Conservation (phyloP, 148 eudicot species). For the Rhododendron ovatum region DNA sequence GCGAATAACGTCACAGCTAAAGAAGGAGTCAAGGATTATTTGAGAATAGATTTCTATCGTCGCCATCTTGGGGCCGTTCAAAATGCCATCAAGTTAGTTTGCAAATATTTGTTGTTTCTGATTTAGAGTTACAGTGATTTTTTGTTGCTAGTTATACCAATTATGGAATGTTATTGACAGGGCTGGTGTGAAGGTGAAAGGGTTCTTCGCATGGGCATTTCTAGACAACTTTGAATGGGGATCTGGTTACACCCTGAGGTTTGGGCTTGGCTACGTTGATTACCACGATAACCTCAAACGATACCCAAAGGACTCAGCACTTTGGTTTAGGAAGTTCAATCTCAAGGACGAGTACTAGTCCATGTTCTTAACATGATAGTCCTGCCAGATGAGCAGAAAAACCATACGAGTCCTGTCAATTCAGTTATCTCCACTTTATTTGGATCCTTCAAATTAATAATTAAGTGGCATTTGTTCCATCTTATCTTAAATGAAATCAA, state of each 20-base stretch:
- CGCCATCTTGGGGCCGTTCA: neutral
- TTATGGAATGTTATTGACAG: neutral
- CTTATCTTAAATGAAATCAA: too few relatives aligned
- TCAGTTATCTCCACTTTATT: too few relatives aligned
- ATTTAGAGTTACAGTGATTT: too few relatives aligned
- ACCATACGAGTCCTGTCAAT: too few relatives aligned
- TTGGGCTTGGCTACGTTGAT: neutral
- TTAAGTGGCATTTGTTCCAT: too few relatives aligned
- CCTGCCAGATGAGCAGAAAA: too few relatives aligned
- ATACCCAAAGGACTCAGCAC: neutral
- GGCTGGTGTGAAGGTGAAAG: neutral
- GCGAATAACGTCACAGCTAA: neutral
- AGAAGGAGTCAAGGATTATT: neutral
- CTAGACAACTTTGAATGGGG: neutral
- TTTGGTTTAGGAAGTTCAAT: neutral
- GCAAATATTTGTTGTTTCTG: too few relatives aligned
- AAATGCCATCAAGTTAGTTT: conserved; percentile 3
- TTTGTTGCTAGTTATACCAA: too few relatives aligned
- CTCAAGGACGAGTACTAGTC: neutral
- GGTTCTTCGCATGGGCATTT: neutral
- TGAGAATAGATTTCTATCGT: neutral
- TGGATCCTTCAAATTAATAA: too few relatives aligned
- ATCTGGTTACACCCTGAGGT: neutral
- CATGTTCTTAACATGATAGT: too few relatives aligned
- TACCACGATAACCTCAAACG: neutral